Evolutionary conservation across 805 yeast species (phyloP), one percentile per base, ranked within the genome.

Genomic region (Lachancea fermentati): DNA sequence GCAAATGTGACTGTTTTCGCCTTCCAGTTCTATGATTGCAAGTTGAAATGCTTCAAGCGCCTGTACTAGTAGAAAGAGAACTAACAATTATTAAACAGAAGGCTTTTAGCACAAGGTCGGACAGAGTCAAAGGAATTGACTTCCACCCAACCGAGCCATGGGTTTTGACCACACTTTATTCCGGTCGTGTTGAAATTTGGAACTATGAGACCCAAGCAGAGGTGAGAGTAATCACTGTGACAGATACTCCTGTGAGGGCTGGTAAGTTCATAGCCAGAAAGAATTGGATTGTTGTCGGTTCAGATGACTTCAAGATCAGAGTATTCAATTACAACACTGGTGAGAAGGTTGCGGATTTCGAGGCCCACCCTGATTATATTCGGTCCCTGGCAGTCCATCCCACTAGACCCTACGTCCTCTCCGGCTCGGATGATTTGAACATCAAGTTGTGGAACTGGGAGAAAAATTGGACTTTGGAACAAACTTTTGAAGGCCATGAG

Each of bases 361-460:
- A 93, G 68, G 97, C 97, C 7, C 98, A 93, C 60, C 96, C 96
- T 6, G 98, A 93, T 65, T 93, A 93, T 65, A 85, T 93, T 57
- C 81, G 98, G 62, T 79, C 85, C 42, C 77, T 93, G 49, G 93
- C 95, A 8, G 95, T 91, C 31, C 98, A 93, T 66, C 97, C 97
- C 32, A 73, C 91, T 13, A 85, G 85, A 66, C 94, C 97, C 17
- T 85, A 84, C 54, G 73, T 93, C 37, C 71, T 93, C 54, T 84
- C 97, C 2, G 85, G 88, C 29, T 80, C 91, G 34, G 98, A 93
- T 66, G 98, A 93, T 62, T 78, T 85, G 72, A 77, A 94, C 31
- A 78, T 93, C 59, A 87, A 82, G 66, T 73, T 89, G 59, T 93
- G 97, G 97, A 89, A 93, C 64, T 93, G 98, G 98, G 98, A 93